Conservation (phyloP, 805 yeast genomes). For the Candida germanica region DNA sequence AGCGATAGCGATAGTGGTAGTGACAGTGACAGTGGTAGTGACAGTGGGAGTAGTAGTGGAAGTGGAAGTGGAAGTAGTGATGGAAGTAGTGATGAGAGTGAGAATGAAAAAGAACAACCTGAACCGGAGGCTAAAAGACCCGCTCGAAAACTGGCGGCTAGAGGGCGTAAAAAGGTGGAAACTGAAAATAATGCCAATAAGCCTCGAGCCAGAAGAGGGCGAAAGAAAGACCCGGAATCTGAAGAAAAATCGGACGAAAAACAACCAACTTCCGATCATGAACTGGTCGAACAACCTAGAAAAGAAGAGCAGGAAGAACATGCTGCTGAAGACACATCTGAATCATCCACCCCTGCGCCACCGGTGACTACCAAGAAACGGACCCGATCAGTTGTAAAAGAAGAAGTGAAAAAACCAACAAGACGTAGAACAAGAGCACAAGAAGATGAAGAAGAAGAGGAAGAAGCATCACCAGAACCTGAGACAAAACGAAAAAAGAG, state of each 20-base stretch:
- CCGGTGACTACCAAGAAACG: conserved; percentile 5
- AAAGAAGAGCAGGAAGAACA: conserved; percentile 19
- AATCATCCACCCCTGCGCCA: not conserved
- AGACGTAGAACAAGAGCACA: conserved; percentile 6
- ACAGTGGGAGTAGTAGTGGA: conserved; percentile 12
- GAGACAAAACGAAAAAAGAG: conserved; percentile 2
- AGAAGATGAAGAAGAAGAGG: conserved; percentile 3
- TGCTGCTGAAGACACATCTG: not conserved
- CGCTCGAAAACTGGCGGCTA: no score
- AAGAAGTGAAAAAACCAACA: conserved; percentile 3
- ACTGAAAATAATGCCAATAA: conserved; percentile 13
- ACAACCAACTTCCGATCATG: no score
- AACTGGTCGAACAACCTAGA: no score
- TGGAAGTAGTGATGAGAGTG: conserved; percentile 13
- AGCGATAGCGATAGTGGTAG: conserved; percentile 15
- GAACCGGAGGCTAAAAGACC: no score
- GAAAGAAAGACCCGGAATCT: no score
- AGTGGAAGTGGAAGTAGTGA: conserved; percentile 16
- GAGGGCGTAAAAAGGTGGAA: conserved; percentile 7
- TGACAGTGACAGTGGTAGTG: no score
- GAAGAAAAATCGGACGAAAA: no score
- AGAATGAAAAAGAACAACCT: conserved; percentile 10
- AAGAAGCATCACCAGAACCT: conserved; percentile 3
- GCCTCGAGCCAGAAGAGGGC: no score
- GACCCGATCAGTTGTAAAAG: conserved; percentile 6